These are phyloP conservation scores for Tilletia setariae DNA, from an alignment of 1,284 basidiomycete genomes.

Conservation along the genomic window DNA sequence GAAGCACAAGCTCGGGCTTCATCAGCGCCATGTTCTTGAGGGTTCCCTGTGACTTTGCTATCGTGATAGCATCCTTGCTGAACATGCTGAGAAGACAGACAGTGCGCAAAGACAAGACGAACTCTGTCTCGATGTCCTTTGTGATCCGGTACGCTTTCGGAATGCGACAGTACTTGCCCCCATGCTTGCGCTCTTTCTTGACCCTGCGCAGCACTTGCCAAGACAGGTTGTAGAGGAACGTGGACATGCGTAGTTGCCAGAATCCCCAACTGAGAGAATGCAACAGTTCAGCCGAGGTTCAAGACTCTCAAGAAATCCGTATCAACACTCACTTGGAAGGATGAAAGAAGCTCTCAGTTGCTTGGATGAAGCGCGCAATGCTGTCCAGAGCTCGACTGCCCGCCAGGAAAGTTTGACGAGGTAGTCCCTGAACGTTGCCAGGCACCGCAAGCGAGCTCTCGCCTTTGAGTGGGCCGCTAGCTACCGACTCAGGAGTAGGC, in stretches of 20 bases:
- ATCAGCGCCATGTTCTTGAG: constrained; percentile 71
- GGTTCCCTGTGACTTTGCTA: constrained; percentile 57
- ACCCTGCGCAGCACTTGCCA: constrained; percentile 66
- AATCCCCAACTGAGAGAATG: constrained; percentile 57
- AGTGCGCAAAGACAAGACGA: constrained; percentile 77
- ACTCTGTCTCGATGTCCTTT: constrained; percentile 72
- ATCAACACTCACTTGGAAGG: constrained; percentile 57
- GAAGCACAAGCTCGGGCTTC: constrained; percentile 84
- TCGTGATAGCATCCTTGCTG: constrained; percentile 67
- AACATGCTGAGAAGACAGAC: constrained; percentile 93
- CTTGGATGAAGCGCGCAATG: constrained; percentile 81
- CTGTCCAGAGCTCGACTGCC: constrained; percentile 88
- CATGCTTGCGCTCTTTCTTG: constrained; percentile 69
- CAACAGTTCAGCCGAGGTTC: constrained; percentile 66
- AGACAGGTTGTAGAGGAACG: constrained; percentile 76
- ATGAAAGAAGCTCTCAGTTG: constrained; percentile 89
- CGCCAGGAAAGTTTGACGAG: constrained; percentile 64
- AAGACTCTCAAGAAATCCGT: neutral
- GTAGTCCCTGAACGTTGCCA: constrained; percentile 18
- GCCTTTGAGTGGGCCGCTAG: neutral
- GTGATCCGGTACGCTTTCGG: constrained; percentile 69
- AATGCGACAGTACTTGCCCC: constrained; percentile 66
- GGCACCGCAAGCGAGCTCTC: constrained; percentile 20
- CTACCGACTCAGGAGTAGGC: constrained; percentile 7
- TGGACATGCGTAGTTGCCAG: constrained; percentile 65